Conservation (phyloP, 1,284 basidiomycete genomes). For the Marasmius tenuissimus region DNA sequence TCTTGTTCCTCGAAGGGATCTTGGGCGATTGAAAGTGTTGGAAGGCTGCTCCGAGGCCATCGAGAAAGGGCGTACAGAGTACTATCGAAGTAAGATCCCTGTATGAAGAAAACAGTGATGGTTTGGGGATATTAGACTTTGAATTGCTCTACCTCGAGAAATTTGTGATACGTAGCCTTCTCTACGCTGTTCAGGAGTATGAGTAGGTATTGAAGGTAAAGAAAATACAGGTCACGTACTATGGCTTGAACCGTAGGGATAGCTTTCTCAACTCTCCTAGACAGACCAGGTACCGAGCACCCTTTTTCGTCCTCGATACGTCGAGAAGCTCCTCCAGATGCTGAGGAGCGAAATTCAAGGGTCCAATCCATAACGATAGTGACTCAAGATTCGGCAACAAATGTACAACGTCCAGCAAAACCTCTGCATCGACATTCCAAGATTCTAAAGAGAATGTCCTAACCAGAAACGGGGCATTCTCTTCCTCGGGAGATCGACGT, state of each 20-base stretch:
- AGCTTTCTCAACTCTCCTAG: conserved; percentile 37
- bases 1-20: conserved; percentile 42
- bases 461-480: conserved; percentile 34
- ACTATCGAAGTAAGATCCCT: conserved; percentile 74
- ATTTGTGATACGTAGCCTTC: conserved; percentile 67
- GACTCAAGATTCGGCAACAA: conserved; percentile 47
- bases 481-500: conserved; percentile 19
- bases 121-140: not conserved
- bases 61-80: conserved; percentile 49
- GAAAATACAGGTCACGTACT: conserved; percentile 44
- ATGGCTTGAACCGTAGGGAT: conserved; percentile 64
- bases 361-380: conserved; percentile 58
- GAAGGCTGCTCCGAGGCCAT: conserved; percentile 52
- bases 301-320: conserved; percentile 28
- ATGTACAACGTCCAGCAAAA: conserved; percentile 55
- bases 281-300: conserved; percentile 10
- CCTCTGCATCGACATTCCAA: conserved; percentile 65
- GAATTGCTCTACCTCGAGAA: conserved; percentile 48
- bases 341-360: conserved; percentile 64
- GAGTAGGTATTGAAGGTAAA: not conserved
- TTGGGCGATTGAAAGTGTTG: conserved; percentile 62
- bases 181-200: conserved; percentile 47
- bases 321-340: conserved; percentile 60
- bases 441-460: conserved; percentile 48
- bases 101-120: not conserved